phyloP scores from a whole-genome alignment of 768 basidiomycete genomes.

The Auriculariales sp. region DNA sequence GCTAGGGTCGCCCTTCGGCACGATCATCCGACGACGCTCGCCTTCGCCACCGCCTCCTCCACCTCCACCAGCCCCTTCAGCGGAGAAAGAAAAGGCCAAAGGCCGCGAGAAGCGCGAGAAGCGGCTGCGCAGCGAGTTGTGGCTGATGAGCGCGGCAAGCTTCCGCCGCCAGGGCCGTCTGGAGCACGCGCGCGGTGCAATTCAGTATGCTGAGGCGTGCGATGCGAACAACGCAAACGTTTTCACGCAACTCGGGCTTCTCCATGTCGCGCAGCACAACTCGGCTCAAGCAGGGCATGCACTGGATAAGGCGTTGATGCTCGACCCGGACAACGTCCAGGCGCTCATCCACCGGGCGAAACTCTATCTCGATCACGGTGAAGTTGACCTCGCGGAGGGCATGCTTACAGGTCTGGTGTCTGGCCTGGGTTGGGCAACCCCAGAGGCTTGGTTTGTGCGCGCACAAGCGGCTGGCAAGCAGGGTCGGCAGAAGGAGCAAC shows the following conservation, averaged over 20 bases:
- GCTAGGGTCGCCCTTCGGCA: not conserved
- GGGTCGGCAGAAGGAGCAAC: constrained; percentile 52
- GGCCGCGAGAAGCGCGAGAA: constrained; percentile 36
- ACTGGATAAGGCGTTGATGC: constrained; percentile 80
- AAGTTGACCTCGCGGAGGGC: constrained; percentile 72
- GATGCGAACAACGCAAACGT: constrained; percentile 80
- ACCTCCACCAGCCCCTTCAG: constrained; percentile 25
- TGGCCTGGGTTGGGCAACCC: constrained; percentile 75
- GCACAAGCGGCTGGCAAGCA: constrained; percentile 69
- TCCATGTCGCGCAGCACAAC: constrained; percentile 37
- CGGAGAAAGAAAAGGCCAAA: constrained; percentile 16
- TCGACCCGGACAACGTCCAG: constrained; percentile 63
- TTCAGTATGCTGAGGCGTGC: constrained; percentile 86
- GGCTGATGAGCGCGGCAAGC: constrained; percentile 90
- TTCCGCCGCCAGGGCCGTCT: constrained; percentile 81
- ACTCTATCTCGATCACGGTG: constrained; percentile 44
- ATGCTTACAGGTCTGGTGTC: constrained; percentile 64
- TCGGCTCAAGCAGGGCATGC: constrained; percentile 54
- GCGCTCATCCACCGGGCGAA: constrained; percentile 68
- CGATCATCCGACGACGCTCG: not conserved
- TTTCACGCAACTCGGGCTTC: constrained; percentile 86
- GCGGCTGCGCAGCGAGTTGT: constrained; percentile 66
- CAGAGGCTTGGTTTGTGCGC: constrained; percentile 91
- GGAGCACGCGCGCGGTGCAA: constrained; percentile 79
- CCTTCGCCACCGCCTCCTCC: constrained; percentile 25